Percentiles rank a stretch among this genome's conserved stretches.
Evolutionary conservation across 1,284 basidiomycete genomes (phyloP).

Genomic region (Pulveroboletus sp.): DNA sequence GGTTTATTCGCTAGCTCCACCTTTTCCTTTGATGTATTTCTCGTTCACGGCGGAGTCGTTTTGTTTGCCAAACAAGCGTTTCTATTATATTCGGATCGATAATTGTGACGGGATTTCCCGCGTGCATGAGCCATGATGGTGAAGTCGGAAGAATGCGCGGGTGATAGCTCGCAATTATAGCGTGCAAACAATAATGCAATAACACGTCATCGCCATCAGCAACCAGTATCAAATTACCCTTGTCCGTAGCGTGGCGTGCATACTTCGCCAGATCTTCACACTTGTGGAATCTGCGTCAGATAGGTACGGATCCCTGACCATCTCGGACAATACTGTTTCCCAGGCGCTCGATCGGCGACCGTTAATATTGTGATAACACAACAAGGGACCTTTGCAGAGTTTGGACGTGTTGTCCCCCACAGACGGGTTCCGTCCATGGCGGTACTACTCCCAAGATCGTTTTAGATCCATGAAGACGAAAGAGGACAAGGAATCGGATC

Average conservation of each 20-base stretch:
- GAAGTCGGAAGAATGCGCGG: background rate
- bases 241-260: background rate
- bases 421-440: background rate
- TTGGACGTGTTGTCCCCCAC: background rate
- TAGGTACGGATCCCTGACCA: background rate
- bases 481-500: background rate
- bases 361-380: no score
- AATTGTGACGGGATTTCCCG: slow-evolving; percentile 1
- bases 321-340: slow-evolving; percentile 2
- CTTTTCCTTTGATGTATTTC: slow-evolving; percentile 5
- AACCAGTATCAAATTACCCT: slow-evolving; percentile 9
- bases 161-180: slow-evolving; percentile 15
- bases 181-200: slow-evolving; percentile 7
- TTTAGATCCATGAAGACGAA: slow-evolving; percentile 5
- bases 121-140: background rate
- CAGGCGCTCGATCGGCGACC: background rate
- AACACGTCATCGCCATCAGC: slow-evolving; percentile 11
- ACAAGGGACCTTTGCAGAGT: no score
- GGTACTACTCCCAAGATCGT: background rate
- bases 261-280: background rate
- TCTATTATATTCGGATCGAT: slow-evolving; percentile 6
- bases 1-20: slow-evolving; percentile 3
- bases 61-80: slow-evolving; percentile 22
- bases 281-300: background rate
- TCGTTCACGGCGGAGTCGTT: slow-evolving; percentile 20